A percentile compares a stretch with the other conserved stretches of the same genome.
phyloP scores from a whole-genome alignment of 1,284 basidiomycete genomes.

The Mycosarcoma maydis region DNA sequence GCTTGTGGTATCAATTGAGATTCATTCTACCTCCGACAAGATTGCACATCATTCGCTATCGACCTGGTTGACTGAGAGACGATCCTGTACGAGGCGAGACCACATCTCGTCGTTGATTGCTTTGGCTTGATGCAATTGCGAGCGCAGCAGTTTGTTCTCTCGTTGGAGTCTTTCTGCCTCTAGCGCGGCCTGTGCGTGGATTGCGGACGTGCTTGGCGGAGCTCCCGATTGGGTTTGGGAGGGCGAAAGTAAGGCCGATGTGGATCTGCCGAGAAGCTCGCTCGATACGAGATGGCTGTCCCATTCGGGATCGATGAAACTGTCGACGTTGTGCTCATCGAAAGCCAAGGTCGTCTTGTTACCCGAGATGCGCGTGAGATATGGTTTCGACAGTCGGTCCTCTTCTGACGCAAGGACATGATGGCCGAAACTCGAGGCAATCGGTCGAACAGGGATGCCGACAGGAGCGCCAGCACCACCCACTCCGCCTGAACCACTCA shows the following conservation, averaged over 20 bases:
- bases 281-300: slow-evolving; percentile 29
- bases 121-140: slow-evolving; percentile 55
- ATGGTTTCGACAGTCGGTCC: slow-evolving; percentile 28
- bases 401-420: slow-evolving; percentile 32
- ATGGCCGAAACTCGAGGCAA: slow-evolving; percentile 30
- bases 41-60: too few species aligned
- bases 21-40: too few species aligned
- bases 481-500: slow-evolving; percentile 17
- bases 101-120: slow-evolving; percentile 60
- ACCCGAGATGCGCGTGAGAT: slow-evolving; percentile 25
- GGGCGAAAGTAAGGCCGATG: not conserved
- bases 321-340: slow-evolving; percentile 9
- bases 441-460: slow-evolving; percentile 32
- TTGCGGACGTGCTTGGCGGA: not conserved
- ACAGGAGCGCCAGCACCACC: slow-evolving; percentile 7
- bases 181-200: slow-evolving; percentile 2
- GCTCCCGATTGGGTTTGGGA: not conserved
- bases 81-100: slow-evolving; percentile 42
- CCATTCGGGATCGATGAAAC: slow-evolving; percentile 40
- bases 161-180: slow-evolving; percentile 15
- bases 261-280: slow-evolving; percentile 5
- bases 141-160: slow-evolving; percentile 38
- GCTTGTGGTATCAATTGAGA: not conserved
- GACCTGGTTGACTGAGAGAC: slow-evolving; percentile 21
- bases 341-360: slow-evolving; percentile 7